Conservation (phyloP, 345 rosid species). For the Hevea brasiliensis region DNA sequence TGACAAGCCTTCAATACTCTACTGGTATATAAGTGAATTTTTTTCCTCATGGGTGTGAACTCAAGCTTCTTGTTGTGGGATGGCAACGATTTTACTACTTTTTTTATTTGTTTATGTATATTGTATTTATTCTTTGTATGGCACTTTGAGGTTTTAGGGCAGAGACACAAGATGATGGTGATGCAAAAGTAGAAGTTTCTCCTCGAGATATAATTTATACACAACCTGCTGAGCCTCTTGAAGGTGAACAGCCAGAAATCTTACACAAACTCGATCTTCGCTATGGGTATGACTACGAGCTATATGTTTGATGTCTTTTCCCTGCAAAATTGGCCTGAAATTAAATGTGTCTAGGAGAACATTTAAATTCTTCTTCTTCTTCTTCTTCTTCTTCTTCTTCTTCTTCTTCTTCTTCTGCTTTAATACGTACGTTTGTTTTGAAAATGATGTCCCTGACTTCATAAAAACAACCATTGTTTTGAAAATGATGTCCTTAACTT, state of each 20-base stretch:
- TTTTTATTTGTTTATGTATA: not conserved
- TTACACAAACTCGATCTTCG: slow-evolving; percentile 96
- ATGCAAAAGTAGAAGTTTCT: slow-evolving; percentile 91
- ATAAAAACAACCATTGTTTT: no score
- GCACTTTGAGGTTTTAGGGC: slow-evolving; percentile 56
- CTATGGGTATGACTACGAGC: slow-evolving; percentile 61
- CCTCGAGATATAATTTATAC: slow-evolving; percentile 89
- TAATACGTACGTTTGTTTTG: no score
- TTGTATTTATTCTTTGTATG: slow-evolving; percentile 14
- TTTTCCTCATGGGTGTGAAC: not conserved
- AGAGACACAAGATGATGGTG: slow-evolving; percentile 98
- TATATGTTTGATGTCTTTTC: slow-evolving; percentile 1
- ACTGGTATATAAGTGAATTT: slow-evolving; percentile 55
- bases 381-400: no score
- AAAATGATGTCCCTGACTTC: no score
- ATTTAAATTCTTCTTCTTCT: not conserved
- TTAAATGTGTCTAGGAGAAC: not conserved
- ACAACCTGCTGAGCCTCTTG: slow-evolving; percentile 71
- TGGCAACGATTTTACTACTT: not conserved
- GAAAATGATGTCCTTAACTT: not conserved
- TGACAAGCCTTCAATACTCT: slow-evolving; percentile 84
- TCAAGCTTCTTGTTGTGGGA: not conserved
- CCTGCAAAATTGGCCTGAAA: slow-evolving; percentile 2
- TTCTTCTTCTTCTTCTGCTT: no score
- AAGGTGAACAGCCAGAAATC: slow-evolving; percentile 75